Conservation (phyloP, 345 rosid species). For the Conringia planisiliqua region DNA sequence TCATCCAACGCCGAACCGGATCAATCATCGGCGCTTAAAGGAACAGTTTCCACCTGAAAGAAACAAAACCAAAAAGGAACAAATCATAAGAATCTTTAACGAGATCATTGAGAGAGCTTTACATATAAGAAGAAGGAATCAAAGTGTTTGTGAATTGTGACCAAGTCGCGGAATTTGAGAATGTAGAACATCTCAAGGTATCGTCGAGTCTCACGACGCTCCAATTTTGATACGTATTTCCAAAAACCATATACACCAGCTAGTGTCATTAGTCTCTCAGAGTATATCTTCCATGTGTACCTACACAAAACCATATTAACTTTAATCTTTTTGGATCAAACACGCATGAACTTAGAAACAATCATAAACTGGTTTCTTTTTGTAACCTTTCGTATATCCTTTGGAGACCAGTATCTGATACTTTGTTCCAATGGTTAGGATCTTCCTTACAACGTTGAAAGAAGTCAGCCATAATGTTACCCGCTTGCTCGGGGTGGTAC, state of each 20-base stretch:
- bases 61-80: not conserved
- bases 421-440: conserved; percentile 69
- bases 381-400: conserved; percentile 78
- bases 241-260: conserved; percentile 98
- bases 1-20: conserved; percentile 13
- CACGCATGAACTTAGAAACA: not conserved
- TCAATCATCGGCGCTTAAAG: conserved; percentile 52
- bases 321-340: not conserved
- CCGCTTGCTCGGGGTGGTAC: conserved; percentile 80
- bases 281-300: conserved; percentile 96
- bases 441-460: conserved; percentile 70
- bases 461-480: conserved; percentile 59
- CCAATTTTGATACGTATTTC: conserved; percentile 88
- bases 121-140: not conserved
- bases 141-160: conserved; percentile 22
- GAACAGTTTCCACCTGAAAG: conserved; percentile 80
- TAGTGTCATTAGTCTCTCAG: conserved; percentile 85
- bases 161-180: conserved; percentile 89
- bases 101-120: not conserved
- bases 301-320: conserved; percentile 35
- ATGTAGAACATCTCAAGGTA: conserved; percentile 99
- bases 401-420: conserved; percentile 72
- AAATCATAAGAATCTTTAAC: not conserved
- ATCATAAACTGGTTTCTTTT: not conserved
- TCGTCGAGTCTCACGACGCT: conserved; percentile 84